phyloP scores from a whole-genome alignment of 176 grass and related monocot species.

The Elaeis guineensis region DNA sequence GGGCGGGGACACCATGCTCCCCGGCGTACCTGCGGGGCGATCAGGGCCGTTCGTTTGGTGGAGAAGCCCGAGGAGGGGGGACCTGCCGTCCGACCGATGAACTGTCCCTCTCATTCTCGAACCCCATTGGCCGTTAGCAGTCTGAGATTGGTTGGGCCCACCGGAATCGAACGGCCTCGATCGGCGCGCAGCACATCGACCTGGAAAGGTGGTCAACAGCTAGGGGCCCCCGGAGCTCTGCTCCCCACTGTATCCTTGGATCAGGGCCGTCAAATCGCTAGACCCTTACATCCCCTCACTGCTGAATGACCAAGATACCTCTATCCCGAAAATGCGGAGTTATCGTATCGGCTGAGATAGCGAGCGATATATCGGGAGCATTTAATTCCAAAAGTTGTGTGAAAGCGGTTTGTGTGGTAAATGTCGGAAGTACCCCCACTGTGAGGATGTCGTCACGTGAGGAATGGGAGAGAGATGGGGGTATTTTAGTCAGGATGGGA shows the following conservation, averaged over 20 bases:
- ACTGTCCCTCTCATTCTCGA: not conserved
- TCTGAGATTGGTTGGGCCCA: not conserved
- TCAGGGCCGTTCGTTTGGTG: not conserved
- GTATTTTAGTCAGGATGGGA: too few relatives aligned
- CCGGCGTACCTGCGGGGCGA: not conserved
- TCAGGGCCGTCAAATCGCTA: not conserved
- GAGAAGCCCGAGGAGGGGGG: not conserved
- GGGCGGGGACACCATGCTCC: not conserved
- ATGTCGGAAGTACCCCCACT: too few relatives aligned
- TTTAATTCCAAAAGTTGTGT: too few relatives aligned
- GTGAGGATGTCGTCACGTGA: too few relatives aligned
- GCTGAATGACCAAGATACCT: not conserved
- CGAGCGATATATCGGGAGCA: too few relatives aligned
- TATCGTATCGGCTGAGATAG: too few relatives aligned
- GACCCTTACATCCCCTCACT: not conserved
- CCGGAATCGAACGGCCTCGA: not conserved
- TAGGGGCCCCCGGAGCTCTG: too few relatives aligned
- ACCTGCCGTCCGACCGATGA: not conserved
- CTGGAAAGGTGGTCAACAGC: not conserved
- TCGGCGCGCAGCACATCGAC: not conserved
- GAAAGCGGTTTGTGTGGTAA: too few relatives aligned
- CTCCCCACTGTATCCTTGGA: not conserved
- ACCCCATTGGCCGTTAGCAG: not conserved
- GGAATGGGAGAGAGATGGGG: too few relatives aligned
- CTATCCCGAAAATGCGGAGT: not conserved